Evolutionary conservation across 768 basidiomycete genomes (phyloP).

Genomic region (Collybia sordida): DNA sequence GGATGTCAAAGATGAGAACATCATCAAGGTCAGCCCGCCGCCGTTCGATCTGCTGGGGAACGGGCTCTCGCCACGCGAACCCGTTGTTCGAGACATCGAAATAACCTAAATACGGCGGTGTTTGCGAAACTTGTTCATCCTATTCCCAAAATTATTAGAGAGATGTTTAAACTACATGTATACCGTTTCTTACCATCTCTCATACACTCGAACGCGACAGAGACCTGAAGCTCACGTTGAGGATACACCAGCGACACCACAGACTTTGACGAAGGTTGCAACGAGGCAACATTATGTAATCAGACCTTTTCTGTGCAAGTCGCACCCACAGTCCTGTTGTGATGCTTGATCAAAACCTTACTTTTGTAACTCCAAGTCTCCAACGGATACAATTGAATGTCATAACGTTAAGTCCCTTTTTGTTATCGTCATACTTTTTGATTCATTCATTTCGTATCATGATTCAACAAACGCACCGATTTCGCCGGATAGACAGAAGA

Average conservation of each 20-base stretch:
- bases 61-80: constrained; percentile 61
- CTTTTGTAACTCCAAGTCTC: too few species aligned
- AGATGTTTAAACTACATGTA: too few species aligned
- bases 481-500: too few species aligned
- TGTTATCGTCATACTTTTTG: background rate
- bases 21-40: constrained; percentile 64
- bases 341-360: too few species aligned
- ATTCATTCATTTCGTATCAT: background rate
- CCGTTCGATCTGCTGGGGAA: constrained; percentile 56
- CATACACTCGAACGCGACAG: too few species aligned
- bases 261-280: too few species aligned
- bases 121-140: constrained; percentile 13
- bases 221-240: too few species aligned
- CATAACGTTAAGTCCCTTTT: background rate
- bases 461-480: too few species aligned
- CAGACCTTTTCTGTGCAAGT: background rate
- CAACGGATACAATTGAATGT: too few species aligned
- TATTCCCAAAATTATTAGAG: constrained; percentile 1
- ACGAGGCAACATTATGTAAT: constrained; percentile 1
- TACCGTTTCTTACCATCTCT: too few species aligned
- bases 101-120: constrained; percentile 26
- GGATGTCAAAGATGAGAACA: constrained; percentile 70
- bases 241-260: too few species aligned
- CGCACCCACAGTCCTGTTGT: too few species aligned
- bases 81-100: constrained; percentile 53